These are phyloP conservation scores for Musa troglodytarum DNA, from an alignment of 176 grass and related monocot genomes.

Conservation along the genomic window DNA sequence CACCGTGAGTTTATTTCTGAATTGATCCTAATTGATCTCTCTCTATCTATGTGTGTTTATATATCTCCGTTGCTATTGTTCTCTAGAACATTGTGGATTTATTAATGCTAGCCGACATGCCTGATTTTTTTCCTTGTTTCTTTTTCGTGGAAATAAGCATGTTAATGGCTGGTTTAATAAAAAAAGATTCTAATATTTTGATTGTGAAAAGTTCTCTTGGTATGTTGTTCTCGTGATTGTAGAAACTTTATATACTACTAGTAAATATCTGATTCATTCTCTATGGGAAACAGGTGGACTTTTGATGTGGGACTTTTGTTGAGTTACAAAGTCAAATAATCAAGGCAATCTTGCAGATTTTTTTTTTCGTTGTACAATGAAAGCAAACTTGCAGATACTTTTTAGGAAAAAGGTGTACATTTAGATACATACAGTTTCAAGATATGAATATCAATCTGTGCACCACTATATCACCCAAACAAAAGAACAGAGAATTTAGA, in stretches of 20 bases:
- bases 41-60: not conserved
- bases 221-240: not conserved
- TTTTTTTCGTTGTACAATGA: too few relatives aligned
- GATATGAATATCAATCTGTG: too few relatives aligned
- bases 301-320: not conserved
- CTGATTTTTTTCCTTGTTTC: not conserved
- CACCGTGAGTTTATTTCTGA: constrained; percentile 15
- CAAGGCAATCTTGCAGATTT: too few relatives aligned
- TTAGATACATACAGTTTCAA: too few relatives aligned
- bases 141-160: not conserved
- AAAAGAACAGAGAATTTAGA: not conserved
- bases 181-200: not conserved
- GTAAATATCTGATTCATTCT: too few relatives aligned
- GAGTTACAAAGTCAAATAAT: not conserved
- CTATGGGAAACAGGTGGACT: not conserved
- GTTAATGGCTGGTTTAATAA: not conserved
- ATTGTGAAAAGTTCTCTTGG: not conserved
- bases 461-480: too few relatives aligned
- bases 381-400: not conserved
- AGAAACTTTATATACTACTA: too few relatives aligned
- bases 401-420: not conserved
- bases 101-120: not conserved
- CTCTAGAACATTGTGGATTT: not conserved
- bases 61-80: not conserved
- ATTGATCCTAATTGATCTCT: not conserved